phyloP scores from a whole-genome alignment of 441 rosid species.

The Biscutella laevigata region DNA sequence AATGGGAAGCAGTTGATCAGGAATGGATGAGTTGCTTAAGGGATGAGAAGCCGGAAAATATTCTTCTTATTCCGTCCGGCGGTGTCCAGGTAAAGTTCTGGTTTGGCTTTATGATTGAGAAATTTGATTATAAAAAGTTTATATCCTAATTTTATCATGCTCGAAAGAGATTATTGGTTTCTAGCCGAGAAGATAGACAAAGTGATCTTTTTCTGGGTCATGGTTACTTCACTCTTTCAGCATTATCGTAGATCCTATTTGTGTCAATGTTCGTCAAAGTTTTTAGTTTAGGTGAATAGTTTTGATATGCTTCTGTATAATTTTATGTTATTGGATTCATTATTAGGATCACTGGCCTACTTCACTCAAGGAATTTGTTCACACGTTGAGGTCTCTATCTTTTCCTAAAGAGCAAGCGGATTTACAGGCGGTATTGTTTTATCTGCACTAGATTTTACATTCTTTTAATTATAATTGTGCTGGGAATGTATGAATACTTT shows the following conservation, averaged over 20 bases:
- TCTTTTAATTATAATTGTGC: neutral
- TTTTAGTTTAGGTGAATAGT: neutral
- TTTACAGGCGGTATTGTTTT: slow-evolving; percentile 34
- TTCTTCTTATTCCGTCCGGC: slow-evolving; percentile 70
- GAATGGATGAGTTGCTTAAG: slow-evolving; percentile 71
- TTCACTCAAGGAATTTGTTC: slow-evolving; percentile 61
- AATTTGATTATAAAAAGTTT: neutral
- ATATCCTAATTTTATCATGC: neutral
- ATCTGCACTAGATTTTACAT: neutral
- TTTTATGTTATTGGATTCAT: neutral
- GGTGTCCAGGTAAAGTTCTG: slow-evolving; percentile 41
- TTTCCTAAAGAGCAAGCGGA: slow-evolving; percentile 56
- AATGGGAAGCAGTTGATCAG: slow-evolving; percentile 69
- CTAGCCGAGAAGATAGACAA: neutral
- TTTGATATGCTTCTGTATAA: neutral
- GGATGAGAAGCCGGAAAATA: slow-evolving; percentile 46
- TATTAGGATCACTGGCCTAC: slow-evolving; percentile 68
- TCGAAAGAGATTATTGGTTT: too few relatives aligned
- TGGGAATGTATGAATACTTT: neutral
- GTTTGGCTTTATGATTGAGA: neutral
- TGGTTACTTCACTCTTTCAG: neutral
- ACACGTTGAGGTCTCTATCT: slow-evolving; percentile 46
- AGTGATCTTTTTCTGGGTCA: neutral
- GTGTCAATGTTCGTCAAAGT: too few relatives aligned
- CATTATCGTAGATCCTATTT: too few relatives aligned